A percentile compares a stretch with the other conserved stretches of the same genome.
phyloP scores from a whole-genome alignment of 2,329 filamentous ascomycete species.

The Xylariaceae sp. region DNA sequence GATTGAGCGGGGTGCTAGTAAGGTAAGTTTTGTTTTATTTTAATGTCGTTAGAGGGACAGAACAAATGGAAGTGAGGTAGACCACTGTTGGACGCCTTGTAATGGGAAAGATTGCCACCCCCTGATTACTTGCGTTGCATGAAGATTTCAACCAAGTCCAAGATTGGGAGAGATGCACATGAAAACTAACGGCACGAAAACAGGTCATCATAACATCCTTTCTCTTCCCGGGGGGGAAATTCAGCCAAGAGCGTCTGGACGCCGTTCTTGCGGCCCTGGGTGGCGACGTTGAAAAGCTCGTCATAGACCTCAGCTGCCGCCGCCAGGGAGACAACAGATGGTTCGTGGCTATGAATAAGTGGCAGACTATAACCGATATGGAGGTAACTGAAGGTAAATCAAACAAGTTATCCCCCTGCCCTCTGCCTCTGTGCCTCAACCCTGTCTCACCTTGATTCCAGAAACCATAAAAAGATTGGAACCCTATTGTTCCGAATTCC shows the following conservation, averaged over 20 bases:
- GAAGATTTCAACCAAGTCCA: no score
- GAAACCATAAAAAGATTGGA: conserved; percentile 77
- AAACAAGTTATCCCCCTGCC: no score
- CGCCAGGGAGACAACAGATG: conserved; percentile 65
- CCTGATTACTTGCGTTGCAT: no score
- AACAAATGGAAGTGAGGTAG: no score
- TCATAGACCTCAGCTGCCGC: conserved; percentile 92
- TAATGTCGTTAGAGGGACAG: no score
- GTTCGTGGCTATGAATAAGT: conserved; percentile 99
- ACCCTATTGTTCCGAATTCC: conserved; percentile 91
- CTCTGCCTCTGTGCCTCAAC: no score
- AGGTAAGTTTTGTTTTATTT: no score
- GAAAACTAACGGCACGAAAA: no score
- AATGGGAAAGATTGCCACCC: no score
- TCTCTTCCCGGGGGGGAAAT: conserved; percentile 79
- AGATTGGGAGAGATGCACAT: no score
- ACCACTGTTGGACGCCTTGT: no score
- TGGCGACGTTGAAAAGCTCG: conserved; percentile 72
- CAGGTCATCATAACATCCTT: conserved; percentile 97
- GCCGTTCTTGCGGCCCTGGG: conserved; percentile 67
- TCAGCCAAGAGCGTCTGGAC: conserved; percentile 71
- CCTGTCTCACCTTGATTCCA: conserved; percentile 34
- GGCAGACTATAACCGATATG: conserved; percentile 97
- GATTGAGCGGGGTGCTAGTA: conserved; percentile 83
- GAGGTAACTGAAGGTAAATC: conserved; percentile 82